Conservation (phyloP, 495 filamentous ascomycete genomes). For the Podospora tetraspora region DNA sequence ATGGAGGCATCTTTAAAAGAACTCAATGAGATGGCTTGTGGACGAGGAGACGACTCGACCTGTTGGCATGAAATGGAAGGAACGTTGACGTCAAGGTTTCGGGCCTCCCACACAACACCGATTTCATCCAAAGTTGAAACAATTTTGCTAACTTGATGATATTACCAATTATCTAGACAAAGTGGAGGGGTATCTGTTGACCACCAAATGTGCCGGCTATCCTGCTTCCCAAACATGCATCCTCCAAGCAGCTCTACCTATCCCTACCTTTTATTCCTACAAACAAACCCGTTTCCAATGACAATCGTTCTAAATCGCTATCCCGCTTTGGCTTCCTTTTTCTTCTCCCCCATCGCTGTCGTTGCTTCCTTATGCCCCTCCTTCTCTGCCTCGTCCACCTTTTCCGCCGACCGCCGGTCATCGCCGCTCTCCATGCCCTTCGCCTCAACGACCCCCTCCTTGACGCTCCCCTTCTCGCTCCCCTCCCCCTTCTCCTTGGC, state of each 20-base stretch:
- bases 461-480: constrained; percentile 27
- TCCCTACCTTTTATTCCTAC: not conserved
- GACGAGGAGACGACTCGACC: not conserved
- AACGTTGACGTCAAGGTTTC: not conserved
- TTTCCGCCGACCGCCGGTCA: not conserved
- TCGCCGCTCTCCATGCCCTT: not conserved
- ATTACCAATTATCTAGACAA: not conserved
- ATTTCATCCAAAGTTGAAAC: too few relatives aligned
- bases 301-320: not conserved
- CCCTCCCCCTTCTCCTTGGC: constrained; percentile 47
- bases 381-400: constrained; percentile 1
- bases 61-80: not conserved
- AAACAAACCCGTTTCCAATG: not conserved
- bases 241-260: not conserved
- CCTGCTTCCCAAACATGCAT: not conserved
- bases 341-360: not conserved
- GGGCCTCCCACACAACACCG: too few relatives aligned
- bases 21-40: not conserved
- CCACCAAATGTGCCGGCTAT: not conserved
- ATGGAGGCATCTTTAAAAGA: too few relatives aligned
- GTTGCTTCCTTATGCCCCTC: not conserved
- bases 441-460: constrained; percentile 11
- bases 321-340: not conserved
- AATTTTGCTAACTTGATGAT: too few relatives aligned
- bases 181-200: not conserved